phyloP scores from a whole-genome alignment of 2,329 filamentous ascomycete species.

The Akanthomyces dipterigenus region DNA sequence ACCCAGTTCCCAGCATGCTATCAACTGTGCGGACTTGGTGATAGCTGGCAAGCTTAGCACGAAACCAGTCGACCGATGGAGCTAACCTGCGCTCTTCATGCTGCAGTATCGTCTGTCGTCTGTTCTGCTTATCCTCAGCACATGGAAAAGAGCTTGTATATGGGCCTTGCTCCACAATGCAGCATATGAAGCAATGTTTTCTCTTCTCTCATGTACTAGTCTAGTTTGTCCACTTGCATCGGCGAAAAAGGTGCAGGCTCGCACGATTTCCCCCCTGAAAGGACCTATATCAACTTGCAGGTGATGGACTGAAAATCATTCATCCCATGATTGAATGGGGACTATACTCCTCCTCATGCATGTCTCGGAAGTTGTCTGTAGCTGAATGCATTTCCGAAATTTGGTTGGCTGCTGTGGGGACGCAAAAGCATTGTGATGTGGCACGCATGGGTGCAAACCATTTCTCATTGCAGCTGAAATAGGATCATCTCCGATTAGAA shows the following conservation, averaged over 20 bases:
- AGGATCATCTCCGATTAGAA: neutral
- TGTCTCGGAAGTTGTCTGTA: neutral
- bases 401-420: neutral
- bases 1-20: too few species aligned
- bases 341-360: neutral
- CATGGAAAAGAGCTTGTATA: neutral
- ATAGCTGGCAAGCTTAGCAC: too few species aligned
- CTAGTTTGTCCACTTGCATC: neutral
- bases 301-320: neutral
- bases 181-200: neutral
- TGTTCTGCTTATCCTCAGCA: neutral
- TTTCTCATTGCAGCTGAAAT: conserved; percentile 1
- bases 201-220: neutral
- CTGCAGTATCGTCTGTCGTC: neutral
- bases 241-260: neutral
- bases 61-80: too few species aligned
- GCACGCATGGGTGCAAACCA: neutral
- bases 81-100: neutral
- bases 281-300: too few species aligned
- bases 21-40: too few species aligned
- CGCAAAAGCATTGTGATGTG: neutral
- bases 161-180: neutral
- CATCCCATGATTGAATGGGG: neutral
- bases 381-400: neutral
- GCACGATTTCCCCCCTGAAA: neutral